phyloP scores from a whole-genome alignment of 805 yeast genomes.

The Yarrowia alimentaria region DNA sequence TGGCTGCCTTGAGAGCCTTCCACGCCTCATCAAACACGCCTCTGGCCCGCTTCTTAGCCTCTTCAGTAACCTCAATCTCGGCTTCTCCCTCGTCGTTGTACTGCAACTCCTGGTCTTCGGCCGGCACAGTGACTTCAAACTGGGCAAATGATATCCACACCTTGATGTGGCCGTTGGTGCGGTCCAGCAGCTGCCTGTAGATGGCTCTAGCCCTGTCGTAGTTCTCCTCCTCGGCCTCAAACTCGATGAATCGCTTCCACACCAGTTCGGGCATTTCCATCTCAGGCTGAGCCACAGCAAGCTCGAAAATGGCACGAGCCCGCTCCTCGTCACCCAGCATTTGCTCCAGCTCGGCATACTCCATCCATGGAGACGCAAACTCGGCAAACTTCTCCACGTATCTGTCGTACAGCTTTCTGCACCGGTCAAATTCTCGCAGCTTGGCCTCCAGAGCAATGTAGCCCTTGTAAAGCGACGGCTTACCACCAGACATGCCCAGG shows the following conservation, averaged over 20 bases:
- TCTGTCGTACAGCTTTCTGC: constrained; percentile 67
- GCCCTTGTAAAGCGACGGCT: constrained; percentile 53
- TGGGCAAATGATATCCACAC: constrained; percentile 67
- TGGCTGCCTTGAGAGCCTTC: constrained; percentile 42
- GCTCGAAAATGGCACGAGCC: constrained; percentile 57
- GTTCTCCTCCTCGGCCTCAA: constrained; percentile 58
- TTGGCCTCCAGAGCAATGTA: constrained; percentile 68
- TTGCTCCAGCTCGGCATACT: constrained; percentile 67
- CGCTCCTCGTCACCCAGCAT: constrained; percentile 67
- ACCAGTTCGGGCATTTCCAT: constrained; percentile 37
- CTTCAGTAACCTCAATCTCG: constrained; percentile 51
- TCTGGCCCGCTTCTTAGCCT: constrained; percentile 54
- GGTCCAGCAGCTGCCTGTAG: constrained; percentile 44
- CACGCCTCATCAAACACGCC: constrained; percentile 56
- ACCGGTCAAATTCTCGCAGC: constrained; percentile 78
- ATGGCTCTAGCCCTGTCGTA: constrained; percentile 56
- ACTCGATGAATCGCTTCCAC: constrained; percentile 51
- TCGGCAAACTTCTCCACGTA: constrained; percentile 52
- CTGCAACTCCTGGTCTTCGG: constrained; percentile 44
- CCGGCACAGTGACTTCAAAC: constrained; percentile 61
- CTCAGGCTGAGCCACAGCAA: constrained; percentile 45
- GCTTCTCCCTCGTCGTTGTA: constrained; percentile 51
- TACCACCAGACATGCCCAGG: constrained; percentile 62
- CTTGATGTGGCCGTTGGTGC: constrained; percentile 40
- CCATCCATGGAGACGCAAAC: constrained; percentile 52